Evolutionary conservation across 163 green algal species (phyloP), one percentile per base, ranked within the genome.

Genomic region (Scenedesmus sp.): DNA sequence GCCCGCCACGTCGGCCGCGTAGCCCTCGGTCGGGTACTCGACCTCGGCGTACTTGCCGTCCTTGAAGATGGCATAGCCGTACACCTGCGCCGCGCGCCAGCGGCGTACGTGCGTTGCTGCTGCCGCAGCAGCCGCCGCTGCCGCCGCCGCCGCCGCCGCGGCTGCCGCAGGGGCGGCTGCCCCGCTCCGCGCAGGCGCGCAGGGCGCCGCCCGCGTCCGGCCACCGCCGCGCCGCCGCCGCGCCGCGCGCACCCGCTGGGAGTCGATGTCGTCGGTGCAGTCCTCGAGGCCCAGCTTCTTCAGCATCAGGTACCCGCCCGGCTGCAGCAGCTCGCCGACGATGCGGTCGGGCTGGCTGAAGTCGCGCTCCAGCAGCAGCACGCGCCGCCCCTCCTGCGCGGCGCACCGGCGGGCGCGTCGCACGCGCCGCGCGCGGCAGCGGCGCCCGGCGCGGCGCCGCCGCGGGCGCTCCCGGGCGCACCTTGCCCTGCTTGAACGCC

Each of bases 11-110:
- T 97, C 92, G 14, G 22, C 28, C 29, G 22, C 33, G 54, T 72
- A 77, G 7, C 89, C 91, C 67, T 97, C 92, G 3, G 87, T 88
- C 0, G 96, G 96, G 85, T 99, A 99, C 2, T 77, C 81, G 2
- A 99, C 77, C 47, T 86, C 84, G 26, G 91, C 89, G 28, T 94
- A 79, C 47, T 86, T 64, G 3, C 89, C 95, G 54, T 94, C 87
- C 82, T 97, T 98, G 86, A 96, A 98, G 72, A 99, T 87, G 44
- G 89, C 93, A 83, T 99, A 99, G 29, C 96, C 96, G 64, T 96
- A 90, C 47, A 99, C 95, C 86, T 95, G 83, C 53, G 57, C n/a
- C 36, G 29, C 4, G 34, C 45, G 24, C 44, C 45, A 24, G 57
- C 50, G 10, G 18, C 15, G 22, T 28, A 24, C 50, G 9, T 26